Conservation (phyloP, 306 rosid genomes). For the Hippophae rhamnoides region DNA sequence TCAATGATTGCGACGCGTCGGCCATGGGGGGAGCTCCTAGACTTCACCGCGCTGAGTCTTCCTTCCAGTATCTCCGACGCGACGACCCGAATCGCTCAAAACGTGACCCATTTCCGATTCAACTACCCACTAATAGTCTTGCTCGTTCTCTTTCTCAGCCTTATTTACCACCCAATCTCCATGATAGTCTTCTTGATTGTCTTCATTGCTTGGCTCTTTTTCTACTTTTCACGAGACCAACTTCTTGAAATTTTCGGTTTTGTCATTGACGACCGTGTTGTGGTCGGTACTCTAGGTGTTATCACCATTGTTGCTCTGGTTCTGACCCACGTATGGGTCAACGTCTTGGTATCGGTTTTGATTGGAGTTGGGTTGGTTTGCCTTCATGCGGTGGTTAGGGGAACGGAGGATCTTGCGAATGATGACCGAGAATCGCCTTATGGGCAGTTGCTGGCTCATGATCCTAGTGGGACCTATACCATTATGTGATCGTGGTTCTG, state of each 20-base stretch:
- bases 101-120: constrained; percentile 45
- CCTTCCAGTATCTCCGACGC: constrained; percentile 41
- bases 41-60: constrained; percentile 31
- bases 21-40: constrained; percentile 42
- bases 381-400: constrained; percentile 41
- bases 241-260: constrained; percentile 28
- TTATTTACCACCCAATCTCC: constrained; percentile 42
- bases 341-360: constrained; percentile 24
- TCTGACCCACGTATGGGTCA: constrained; percentile 34
- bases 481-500: constrained; percentile 26
- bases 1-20: constrained; percentile 37
- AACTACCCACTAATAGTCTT: constrained; percentile 39
- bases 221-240: constrained; percentile 48
- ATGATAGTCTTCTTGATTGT: constrained; percentile 29
- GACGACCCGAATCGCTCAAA: constrained; percentile 40
- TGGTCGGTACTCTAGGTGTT: constrained; percentile 19
- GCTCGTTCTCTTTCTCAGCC: constrained; percentile 36
- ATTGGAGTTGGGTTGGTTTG: constrained; percentile 18
- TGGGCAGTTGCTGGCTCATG: constrained; percentile 36
- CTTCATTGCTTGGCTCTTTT: constrained; percentile 42
- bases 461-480: constrained; percentile 34
- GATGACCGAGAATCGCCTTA: constrained; percentile 58
- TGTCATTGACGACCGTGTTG: constrained; percentile 21
- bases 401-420: constrained; percentile 45
- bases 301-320: constrained; percentile 30